Conservation (phyloP, 768 basidiomycete species). For the Amanita polypyramis region DNA sequence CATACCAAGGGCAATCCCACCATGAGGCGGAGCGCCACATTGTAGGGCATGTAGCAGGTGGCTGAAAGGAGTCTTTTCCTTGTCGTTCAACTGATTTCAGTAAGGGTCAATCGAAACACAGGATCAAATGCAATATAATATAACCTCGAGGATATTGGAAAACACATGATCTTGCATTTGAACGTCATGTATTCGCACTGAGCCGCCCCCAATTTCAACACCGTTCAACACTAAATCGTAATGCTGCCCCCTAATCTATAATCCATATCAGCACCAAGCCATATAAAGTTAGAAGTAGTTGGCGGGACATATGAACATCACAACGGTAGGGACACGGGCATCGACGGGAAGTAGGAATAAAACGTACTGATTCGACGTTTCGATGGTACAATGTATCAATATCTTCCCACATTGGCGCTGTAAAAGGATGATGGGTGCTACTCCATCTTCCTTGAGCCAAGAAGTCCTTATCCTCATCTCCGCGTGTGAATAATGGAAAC, state of each 20-base stretch:
- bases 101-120: neutral
- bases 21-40: conserved; percentile 93
- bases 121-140: conserved; percentile 14
- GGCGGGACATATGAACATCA: neutral
- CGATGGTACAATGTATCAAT: conserved; percentile 67
- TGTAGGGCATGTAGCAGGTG: conserved; percentile 80
- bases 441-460: conserved; percentile 84
- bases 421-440: conserved; percentile 93
- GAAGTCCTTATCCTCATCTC: conserved; percentile 82
- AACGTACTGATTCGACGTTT: conserved; percentile 43
- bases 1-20: conserved; percentile 83
- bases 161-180: conserved; percentile 81
- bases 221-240: conserved; percentile 95
- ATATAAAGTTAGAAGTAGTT: conserved; percentile 7
- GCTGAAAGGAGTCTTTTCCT: conserved; percentile 67
- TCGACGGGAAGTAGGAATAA: neutral
- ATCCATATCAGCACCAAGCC: conserved; percentile 4
- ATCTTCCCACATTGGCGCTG: conserved; percentile 91
- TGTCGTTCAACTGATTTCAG: conserved; percentile 48
- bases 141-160: conserved; percentile 63
- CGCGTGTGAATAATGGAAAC: conserved; percentile 83
- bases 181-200: conserved; percentile 86
- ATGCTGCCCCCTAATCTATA: conserved; percentile 85
- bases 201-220: conserved; percentile 88
- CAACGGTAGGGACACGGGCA: neutral